Base-by-base conservation (phyloP, 2,329 filamentous ascomycete genomes). In the Orbilia blumenaviensis region DNA sequence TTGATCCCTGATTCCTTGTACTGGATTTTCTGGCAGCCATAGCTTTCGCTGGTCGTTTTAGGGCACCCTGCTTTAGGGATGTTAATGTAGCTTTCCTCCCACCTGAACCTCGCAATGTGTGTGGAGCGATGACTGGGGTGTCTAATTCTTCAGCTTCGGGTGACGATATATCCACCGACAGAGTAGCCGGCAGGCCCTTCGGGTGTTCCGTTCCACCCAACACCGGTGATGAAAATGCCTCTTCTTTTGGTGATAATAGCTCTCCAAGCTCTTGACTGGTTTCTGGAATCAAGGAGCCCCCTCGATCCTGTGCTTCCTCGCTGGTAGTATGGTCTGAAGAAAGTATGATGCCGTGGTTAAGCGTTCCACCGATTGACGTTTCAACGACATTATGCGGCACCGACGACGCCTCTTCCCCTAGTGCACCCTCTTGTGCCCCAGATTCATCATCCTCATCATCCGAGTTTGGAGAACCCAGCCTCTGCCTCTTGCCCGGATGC, bases 301-400 rank as follows among this genome's bases (percentile, higher is more conserved):
- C 69, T 14, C 62, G 52, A 3, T 61, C 62, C 36, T 66, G 52
- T 7, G 34, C 61, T 7, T 21, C 61, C 18, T 62, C 34, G 12
- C 58, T 63, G 16, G 36, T 3, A 18, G 63, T 21, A 10, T 34
- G 16, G 25, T 27, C 60, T 3, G 18, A 46, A 16, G 36, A 56
- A n/a, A 67, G 3, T n/a, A 62, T 1, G 25, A 34, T 48, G 79
- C 80, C 62, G 80, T 81, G 46, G 16, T 62, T 48, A 8, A 36
- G 10, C 9, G 36, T 21, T 42, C n/a, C 52, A 21, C 29, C 50
- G 7, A 18, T 10, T 34, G 68, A 36, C 12, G 42, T 42, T 27
- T 73, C 68, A 10, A 52, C 52, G 50, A 32, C 16, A 29, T 52
- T 66, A 3, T 52, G 50, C 36, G 52, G 62, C 8, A 29, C 29